A percentile compares a stretch with the other conserved stretches of the same genome.
phyloP scores from a whole-genome alignment of 106 monocot species.

The Allium fistulosum region DNA sequence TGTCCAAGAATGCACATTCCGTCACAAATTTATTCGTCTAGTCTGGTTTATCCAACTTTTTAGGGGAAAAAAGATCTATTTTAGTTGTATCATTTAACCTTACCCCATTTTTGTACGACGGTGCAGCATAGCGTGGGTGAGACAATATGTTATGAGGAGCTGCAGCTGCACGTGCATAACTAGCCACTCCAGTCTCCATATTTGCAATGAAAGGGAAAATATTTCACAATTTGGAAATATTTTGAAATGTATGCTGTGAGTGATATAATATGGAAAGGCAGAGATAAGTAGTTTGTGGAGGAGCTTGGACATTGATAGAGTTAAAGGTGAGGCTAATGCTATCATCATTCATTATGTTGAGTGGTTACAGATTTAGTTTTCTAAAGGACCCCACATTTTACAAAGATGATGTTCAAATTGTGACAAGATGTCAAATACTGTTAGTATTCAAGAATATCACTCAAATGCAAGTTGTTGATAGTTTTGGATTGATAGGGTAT shows the following conservation, averaged over 20 bases:
- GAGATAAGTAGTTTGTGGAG: conserved; percentile 33
- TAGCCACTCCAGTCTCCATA: conserved; percentile 78
- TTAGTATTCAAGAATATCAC: too few species aligned
- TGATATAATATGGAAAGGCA: background rate
- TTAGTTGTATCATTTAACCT: background rate
- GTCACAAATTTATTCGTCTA: background rate
- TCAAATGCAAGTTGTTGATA: too few species aligned
- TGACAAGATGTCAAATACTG: too few species aligned
- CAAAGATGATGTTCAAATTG: too few species aligned
- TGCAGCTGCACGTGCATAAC: conserved; percentile 37
- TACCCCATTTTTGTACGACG: conserved; percentile 11
- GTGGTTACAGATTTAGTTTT: conserved; percentile 9
- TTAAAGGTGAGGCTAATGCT: conserved; percentile 12
- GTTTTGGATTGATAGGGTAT: too few species aligned
- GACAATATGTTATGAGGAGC: conserved; percentile 21
- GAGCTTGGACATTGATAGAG: conserved; percentile 23
- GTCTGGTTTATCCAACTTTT: too few species aligned
- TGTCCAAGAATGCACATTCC: conserved; percentile 2
- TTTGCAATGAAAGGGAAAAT: background rate
- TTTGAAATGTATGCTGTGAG: background rate
- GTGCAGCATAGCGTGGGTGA: conserved; percentile 16
- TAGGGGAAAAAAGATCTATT: too few species aligned
- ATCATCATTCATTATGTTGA: conserved; percentile 19
- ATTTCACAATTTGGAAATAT: background rate
- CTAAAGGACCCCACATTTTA: background rate